Evolutionary conservation across 495 filamentous ascomycete genomes (phyloP).

Genomic region (Talaromyces liani): DNA sequence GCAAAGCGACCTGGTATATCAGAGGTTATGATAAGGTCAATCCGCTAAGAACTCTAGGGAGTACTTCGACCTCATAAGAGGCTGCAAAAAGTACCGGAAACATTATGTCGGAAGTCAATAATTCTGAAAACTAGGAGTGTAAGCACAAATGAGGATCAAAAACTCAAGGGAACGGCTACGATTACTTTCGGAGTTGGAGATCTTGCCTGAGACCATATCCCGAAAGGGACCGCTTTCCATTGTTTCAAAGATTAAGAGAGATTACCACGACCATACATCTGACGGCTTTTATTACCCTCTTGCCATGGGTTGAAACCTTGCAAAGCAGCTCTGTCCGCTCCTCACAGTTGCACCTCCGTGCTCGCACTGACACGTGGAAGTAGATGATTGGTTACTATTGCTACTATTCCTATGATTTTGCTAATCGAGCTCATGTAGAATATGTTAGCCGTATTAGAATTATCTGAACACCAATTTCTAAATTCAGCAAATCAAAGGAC

Average conservation of each 20-base stretch:
- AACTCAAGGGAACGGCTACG: not conserved
- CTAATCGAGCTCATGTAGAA: no score
- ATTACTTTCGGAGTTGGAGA: not conserved
- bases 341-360: no score
- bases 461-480: no score
- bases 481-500: no score
- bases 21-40: not conserved
- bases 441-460: no score
- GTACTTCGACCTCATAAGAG: not conserved
- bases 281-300: no score
- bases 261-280: no score
- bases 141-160: not conserved
- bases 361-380: no score
- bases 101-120: not conserved
- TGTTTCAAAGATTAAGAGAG: not conserved
- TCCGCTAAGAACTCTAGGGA: not conserved
- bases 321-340: no score
- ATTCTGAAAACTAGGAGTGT: not conserved
- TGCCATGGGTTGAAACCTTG: no score
- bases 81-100: not conserved
- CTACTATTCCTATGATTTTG: no score
- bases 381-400: no score
- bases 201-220: not conserved
- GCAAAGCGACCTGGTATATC: not conserved
- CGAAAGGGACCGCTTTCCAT: not conserved